phyloP scores from a whole-genome alignment of 1,284 basidiomycete genomes.

The Leccinum griseonigrum region DNA sequence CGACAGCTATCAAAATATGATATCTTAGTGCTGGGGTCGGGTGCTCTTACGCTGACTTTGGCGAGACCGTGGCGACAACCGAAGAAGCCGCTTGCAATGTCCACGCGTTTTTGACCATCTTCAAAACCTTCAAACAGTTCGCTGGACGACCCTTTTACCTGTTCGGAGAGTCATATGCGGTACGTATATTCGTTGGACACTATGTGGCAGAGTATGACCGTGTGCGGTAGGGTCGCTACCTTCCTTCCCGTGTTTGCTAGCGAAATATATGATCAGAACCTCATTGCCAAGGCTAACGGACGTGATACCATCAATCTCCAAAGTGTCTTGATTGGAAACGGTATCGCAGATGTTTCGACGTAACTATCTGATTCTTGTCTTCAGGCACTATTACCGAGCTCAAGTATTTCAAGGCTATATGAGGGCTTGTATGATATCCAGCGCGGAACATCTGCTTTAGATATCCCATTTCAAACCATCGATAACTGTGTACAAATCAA shows the following conservation, averaged over 20 bases:
- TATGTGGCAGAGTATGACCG: neutral
- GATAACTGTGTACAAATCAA: slow-evolving; percentile 60
- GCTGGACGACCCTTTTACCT: slow-evolving; percentile 63
- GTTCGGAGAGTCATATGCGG: slow-evolving; percentile 69
- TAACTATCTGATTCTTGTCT: slow-evolving; percentile 25
- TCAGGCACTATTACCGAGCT: neutral
- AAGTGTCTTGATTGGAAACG: slow-evolving; percentile 61
- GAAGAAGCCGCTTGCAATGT: slow-evolving; percentile 74
- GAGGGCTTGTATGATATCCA: slow-evolving; percentile 63
- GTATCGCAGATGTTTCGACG: slow-evolving; percentile 63
- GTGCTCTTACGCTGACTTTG: slow-evolving; percentile 50
- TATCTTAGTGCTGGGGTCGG: slow-evolving; percentile 42
- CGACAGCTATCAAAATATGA: slow-evolving; percentile 1
- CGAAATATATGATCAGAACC: slow-evolving; percentile 76
- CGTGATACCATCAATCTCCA: slow-evolving; percentile 66
- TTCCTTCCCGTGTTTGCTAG: slow-evolving; percentile 78
- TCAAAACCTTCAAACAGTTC: slow-evolving; percentile 71
- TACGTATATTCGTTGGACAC: slow-evolving; percentile 27
- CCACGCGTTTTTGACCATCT: slow-evolving; percentile 70
- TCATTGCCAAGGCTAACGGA: slow-evolving; percentile 50
- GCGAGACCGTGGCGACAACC: slow-evolving; percentile 55
- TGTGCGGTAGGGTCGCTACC: slow-evolving; percentile 60
- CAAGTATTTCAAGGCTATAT: slow-evolving; percentile 44
- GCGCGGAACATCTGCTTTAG: slow-evolving; percentile 53
- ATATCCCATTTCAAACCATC: slow-evolving; percentile 58